Conservation (phyloP, 371 early-diverging fungal species). For the Mucor plumbeus region DNA sequence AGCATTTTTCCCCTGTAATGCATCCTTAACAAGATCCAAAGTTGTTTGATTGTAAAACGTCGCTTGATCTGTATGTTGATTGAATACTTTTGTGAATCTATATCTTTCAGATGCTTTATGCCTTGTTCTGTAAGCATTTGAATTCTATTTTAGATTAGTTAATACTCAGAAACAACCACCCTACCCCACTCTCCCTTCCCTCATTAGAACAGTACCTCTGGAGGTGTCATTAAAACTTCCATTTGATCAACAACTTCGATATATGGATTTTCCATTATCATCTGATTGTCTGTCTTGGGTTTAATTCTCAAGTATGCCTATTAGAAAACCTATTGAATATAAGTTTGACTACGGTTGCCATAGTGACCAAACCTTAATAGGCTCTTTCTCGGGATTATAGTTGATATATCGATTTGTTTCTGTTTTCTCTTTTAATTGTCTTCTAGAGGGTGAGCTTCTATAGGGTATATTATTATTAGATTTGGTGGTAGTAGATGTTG, state of each 20-base stretch:
- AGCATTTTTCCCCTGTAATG: conserved; percentile 63
- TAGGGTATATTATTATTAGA: neutral
- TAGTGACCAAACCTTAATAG: neutral
- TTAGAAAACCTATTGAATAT: neutral
- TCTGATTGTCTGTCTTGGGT: conserved; percentile 25
- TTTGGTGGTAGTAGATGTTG: neutral
- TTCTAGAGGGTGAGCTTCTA: neutral
- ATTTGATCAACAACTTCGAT: conserved; percentile 48
- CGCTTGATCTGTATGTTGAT: conserved; percentile 49
- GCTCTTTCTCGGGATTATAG: conserved; percentile 19
- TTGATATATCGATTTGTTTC: conserved; percentile 11
- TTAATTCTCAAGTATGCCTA: conserved; percentile 55
- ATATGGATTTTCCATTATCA: conserved; percentile 32
- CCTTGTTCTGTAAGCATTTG: conserved; percentile 46
- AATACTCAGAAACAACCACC: too few relatives aligned
- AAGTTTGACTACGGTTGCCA: too few relatives aligned
- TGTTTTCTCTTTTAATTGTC: neutral
- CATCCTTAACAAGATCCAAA: conserved; percentile 56
- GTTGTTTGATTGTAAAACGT: conserved; percentile 66
- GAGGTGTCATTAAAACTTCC: conserved; percentile 54
- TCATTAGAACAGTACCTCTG: conserved; percentile 30
- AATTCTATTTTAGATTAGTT: conserved; percentile 15
- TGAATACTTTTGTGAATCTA: conserved; percentile 68
- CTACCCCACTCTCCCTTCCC: too few relatives aligned
- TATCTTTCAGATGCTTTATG: conserved; percentile 57